Evolutionary conservation across 2,329 filamentous ascomycete genomes (phyloP).

Genomic region (Volutella citrinella): DNA sequence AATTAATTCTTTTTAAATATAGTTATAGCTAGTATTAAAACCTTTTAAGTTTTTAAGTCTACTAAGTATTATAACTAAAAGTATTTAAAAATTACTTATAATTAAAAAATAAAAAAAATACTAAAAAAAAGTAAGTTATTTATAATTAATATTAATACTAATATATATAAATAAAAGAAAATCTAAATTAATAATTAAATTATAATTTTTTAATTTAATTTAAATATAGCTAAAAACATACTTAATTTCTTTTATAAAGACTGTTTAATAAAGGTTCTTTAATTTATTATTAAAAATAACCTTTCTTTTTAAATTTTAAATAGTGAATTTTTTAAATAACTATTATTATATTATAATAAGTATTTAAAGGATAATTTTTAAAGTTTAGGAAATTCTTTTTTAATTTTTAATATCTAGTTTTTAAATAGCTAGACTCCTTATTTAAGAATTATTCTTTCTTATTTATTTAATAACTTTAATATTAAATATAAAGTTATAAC

Average conservation of each 20-base stretch:
- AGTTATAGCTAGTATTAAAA: neutral
- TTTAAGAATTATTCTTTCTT: neutral
- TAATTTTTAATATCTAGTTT: neutral
- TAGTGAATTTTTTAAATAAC: slow-evolving; percentile 1
- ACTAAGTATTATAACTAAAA: neutral
- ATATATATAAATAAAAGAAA: too few species aligned
- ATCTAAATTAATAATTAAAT: too few species aligned
- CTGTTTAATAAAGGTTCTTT: neutral
- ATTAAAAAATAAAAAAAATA: neutral
- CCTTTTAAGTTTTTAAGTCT: neutral
- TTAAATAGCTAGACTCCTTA: neutral
- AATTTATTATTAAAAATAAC: slow-evolving; percentile 1
- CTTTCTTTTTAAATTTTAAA: neutral
- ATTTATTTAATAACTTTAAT: slow-evolving; percentile 1
- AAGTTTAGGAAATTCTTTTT: neutral
- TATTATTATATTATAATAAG: slow-evolving; percentile 1
- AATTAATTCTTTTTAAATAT: neutral
- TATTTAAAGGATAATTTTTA: neutral
- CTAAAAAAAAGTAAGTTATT: neutral
- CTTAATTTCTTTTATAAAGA: neutral
- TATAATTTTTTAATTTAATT: neutral
- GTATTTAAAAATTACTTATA: neutral
- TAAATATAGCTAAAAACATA: neutral
- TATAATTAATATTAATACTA: neutral
- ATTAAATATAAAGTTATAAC: neutral